Evolutionary conservation across 73 alveolate genomes (phyloP), one percentile per base, ranked within the genome.

Genomic region (Tetrahymena thermophila): DNA sequence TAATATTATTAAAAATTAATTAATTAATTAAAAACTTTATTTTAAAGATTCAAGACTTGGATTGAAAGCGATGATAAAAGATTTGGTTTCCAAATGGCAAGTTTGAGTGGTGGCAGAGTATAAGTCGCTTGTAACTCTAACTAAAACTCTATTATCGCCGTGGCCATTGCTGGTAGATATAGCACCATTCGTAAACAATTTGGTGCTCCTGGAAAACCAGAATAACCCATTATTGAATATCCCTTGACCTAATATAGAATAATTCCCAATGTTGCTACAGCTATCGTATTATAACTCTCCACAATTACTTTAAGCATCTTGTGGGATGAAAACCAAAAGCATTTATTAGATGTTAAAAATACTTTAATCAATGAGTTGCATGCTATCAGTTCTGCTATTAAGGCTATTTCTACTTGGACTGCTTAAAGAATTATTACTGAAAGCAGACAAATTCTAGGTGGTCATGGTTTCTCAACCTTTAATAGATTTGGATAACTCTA

Each of bases 101-200:
- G 98, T 21, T 93, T 98, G 42, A 96, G 97, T 35, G 97, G 98
- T 43, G 99, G 99, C 4, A 97, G 99, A 96, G 96, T 96, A 35
- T 71, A 96, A 89, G 93, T 97, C 35, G 57, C 96, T 84, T 93
- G 84, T 35, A 94, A 96, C 37, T 85, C 97, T 4, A 93, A 96
- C 55, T 97, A 94, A 89, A 85, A 97, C 34, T 34, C 93, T 1
- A 57, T 83, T 37, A 94, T 85, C 93, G 96, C 96, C 3, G 84
- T 97, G 23, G 57, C 97, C 23, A 97, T 95, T 93, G 99, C 98
- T 5, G 56, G 97, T 16, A 96, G 99, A 96, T 97, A 97, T 85
- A 96, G 97, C 38, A 96, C 97, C 10, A 94, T 98, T 21, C 96
- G 99, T 50, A 96, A 96, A 44, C 95, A 98, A 58, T 97, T 97